Evolutionary conservation across 441 rosid species (phyloP), one percentile per base, ranked within the genome.

Genomic region (Populus hybrid): DNA sequence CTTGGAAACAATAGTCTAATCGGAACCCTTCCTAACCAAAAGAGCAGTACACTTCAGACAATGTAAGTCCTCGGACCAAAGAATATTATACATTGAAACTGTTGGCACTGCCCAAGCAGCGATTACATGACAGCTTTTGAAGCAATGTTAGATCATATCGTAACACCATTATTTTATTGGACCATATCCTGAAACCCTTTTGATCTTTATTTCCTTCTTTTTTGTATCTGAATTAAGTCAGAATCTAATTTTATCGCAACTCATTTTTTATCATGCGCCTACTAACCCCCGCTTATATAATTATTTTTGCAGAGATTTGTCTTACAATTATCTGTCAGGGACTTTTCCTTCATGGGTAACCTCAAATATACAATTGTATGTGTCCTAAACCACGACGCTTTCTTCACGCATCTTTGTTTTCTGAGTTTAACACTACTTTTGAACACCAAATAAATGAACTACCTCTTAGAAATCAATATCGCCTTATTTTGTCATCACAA

Each of bases 321-420:
- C 87, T 59, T 78, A 78, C 85, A 84, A 84, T 75, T 38, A 53
- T 53, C 85, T 84, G 36, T 72, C 85, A 7, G 87, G 85, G 73
- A 46, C 67, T 26, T 80, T 85, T 79, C 84, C 83, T 9, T 75
- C 69, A 1, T 85, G 85, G 87, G 59, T 78, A 72, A 68, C 67
- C 78, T 64, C 85, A 73, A 26, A 59, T 65, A 21, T 82, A 26
- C 79, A 78, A 36, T 11, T 85, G 87, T 85, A 85, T 36, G 84
- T 78, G 36, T 57, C 67, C 53, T 14, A 36, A 36, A 40, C 70
- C 69, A 18, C 30, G 50, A 6, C 5, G 16, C 24, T 59, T 68
- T 18, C 6, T 64, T 77, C 28, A 24, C 67, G 14, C 5, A 32
- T 75, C 32, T 59, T 67, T 42, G n/a, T 70, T 59, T 73, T 76